Conservation (phyloP, 1,139 yeast genomes). For the Yamadazyma triangularis region DNA sequence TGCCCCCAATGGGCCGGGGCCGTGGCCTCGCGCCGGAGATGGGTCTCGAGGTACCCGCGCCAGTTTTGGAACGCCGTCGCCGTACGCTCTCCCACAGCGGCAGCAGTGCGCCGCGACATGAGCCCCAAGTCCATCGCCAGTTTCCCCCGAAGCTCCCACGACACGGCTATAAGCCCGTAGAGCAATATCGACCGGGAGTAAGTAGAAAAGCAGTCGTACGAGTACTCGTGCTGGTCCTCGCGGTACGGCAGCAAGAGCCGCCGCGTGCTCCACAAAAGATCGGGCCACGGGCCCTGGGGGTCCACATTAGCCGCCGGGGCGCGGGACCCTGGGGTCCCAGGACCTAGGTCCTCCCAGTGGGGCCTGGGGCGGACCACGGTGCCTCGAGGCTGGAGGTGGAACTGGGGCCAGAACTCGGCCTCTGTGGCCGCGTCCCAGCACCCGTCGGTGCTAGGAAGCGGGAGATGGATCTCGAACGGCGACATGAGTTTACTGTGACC, state of each 20-base stretch:
- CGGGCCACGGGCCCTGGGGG: conserved; percentile 31
- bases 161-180: conserved; percentile 33
- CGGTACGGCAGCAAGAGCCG: conserved; percentile 29
- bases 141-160: conserved; percentile 26
- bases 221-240: conserved; percentile 29
- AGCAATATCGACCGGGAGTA: conserved; percentile 33
- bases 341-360: no score
- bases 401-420: no score
- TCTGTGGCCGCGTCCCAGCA: no score
- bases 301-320: no score
- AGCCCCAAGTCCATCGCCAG: conserved; percentile 21
- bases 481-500: conserved; percentile 20
- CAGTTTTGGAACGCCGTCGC: conserved; percentile 32
- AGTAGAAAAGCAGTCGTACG: conserved; percentile 32
- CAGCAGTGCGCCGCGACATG: conserved; percentile 4
- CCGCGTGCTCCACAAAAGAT: conserved; percentile 30
- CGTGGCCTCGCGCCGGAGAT: no score
- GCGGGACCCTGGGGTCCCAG: no score
- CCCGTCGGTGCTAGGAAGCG: conserved; percentile 39
- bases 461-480: conserved; percentile 31
- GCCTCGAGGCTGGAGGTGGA: no score
- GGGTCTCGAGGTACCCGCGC: no score
- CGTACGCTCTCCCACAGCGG: conserved; percentile 20
- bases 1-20: no score
- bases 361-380: no score